Base-by-base conservation (phyloP, 208 protist genomes). In the Acanthamoeba culbertsoni region DNA sequence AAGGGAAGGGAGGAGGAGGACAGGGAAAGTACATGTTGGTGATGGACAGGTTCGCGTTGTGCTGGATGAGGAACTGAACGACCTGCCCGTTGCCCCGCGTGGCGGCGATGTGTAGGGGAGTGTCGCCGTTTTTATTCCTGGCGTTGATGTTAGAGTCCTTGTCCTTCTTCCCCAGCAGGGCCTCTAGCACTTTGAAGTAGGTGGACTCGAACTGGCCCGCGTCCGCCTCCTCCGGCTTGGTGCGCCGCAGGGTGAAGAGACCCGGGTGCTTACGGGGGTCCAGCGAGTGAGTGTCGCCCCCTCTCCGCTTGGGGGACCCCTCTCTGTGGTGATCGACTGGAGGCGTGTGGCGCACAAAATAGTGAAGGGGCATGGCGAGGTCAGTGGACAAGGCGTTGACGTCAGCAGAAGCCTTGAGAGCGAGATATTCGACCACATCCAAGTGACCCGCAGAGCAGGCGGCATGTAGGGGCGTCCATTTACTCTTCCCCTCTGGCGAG, bases 101-200 rank as follows among this genome's bases (percentile, higher is more conserved):
- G 31, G 86, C 55, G 40, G 62, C 57, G 5, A 55, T 92, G 48
- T 92, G 86, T 59, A 92, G 48, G 3, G 86, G 86, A 31, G 86
- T 92, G 42, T 92, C 86, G 23, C 86, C 86, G 2, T 92, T 92
- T 43, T 77, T 71, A 28, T 92, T 92, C 2, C 16, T 33, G n/a
- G 40, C 18, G 48, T 91, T 91, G 51, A 91, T 51, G 86, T 73
- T 71, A 33, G 57, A 75, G 0, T 91, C 57, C 37, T 43, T 71
- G 2, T 48, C 79, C 35, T 45, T 40, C 35, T 88, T 59, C n/a
- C 42, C 6, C 8, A n/a, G 2, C 5, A 88, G 79, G 1, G 37
- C 53, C 18, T 62, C 79, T 6, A 88, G 37, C 5, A 62, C 20
- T 14, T 35, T 26, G 46, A 88, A 88, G 48, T 65, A 88, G 45